A percentile compares a stretch with the other conserved stretches of the same genome.
phyloP scores from a whole-genome alignment of 2,329 filamentous ascomycete genomes.

The Fusarium hainanense region DNA sequence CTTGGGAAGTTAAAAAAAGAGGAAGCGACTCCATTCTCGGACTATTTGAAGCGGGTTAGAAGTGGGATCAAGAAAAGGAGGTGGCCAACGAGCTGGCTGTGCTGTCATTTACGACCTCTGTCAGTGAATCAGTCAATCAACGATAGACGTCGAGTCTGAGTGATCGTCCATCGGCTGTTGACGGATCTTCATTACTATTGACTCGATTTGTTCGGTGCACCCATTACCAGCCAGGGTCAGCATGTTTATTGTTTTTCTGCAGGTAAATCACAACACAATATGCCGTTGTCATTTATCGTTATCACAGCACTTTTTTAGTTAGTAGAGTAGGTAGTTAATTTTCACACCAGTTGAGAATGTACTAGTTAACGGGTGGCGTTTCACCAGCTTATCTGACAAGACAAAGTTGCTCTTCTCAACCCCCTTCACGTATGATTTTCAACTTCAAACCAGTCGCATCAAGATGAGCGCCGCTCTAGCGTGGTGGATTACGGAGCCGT shows the following conservation, averaged over 20 bases:
- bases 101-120: background rate
- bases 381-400: slow-evolving; percentile 33
- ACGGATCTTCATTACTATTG: slow-evolving; percentile 11
- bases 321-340: background rate
- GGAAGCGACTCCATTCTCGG: slow-evolving; percentile 13
- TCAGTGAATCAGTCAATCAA: background rate
- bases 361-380: slow-evolving; percentile 38
- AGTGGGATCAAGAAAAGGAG: slow-evolving; percentile 39
- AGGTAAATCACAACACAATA: slow-evolving; percentile 1
- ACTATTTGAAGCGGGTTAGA: slow-evolving; percentile 16
- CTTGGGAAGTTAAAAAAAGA: background rate
- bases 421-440: slow-evolving; percentile 1
- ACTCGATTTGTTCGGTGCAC: background rate
- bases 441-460: slow-evolving; percentile 2
- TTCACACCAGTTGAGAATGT: background rate
- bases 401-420: background rate
- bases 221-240: background rate
- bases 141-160: background rate
- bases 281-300: background rate
- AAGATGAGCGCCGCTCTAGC: slow-evolving; percentile 11
- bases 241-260: background rate
- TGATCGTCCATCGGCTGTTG: slow-evolving; percentile 17
- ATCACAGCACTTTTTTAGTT: background rate
- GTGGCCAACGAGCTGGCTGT: slow-evolving; percentile 13
- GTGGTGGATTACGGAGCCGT: slow-evolving; percentile 5